Evolutionary conservation across 2,329 filamentous ascomycete species (phyloP).

Genomic region (Exophiala oligosperma): DNA sequence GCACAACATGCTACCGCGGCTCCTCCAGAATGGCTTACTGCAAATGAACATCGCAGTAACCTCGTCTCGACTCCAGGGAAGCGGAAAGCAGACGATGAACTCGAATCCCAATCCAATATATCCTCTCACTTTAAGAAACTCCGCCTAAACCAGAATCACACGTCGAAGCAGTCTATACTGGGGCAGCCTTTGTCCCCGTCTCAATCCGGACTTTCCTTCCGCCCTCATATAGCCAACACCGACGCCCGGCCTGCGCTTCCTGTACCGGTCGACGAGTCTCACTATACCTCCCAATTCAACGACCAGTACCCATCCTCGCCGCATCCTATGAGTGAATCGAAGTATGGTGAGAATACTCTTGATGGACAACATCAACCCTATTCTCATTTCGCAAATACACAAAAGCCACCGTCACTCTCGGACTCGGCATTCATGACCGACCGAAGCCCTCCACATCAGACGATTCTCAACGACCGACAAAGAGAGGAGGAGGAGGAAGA

Average conservation of each 20-base stretch:
- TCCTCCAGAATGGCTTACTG: slow-evolving; percentile 10
- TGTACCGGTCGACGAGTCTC: background rate
- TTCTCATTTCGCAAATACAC: background rate
- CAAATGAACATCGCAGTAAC: slow-evolving; percentile 19
- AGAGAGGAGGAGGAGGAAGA: slow-evolving; percentile 44
- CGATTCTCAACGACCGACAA: too few species aligned
- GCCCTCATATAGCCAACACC: slow-evolving; percentile 15
- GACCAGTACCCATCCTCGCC: background rate
- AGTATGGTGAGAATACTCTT: too few species aligned
- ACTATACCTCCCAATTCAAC: background rate
- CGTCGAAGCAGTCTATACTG: background rate
- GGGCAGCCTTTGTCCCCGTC: slow-evolving; percentile 2
- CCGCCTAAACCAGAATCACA: slow-evolving; percentile 17
- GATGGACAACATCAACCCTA: background rate
- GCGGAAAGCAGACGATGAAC: slow-evolving; percentile 21
- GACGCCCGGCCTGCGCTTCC: slow-evolving; percentile 14
- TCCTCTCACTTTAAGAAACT: slow-evolving; percentile 27
- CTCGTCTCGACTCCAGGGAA: slow-evolving; percentile 12
- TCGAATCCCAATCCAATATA: slow-evolving; percentile 25
- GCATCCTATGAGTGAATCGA: background rate
- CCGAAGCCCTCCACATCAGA: too few species aligned
- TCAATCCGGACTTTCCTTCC: slow-evolving; percentile 1
- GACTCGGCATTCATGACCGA: slow-evolving; percentile 66
- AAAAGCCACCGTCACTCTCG: slow-evolving; percentile 2
- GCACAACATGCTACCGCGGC: slow-evolving; percentile 12